phyloP scores from a whole-genome alignment of 2,329 filamentous ascomycete genomes.

The Lachnellula cervina region DNA sequence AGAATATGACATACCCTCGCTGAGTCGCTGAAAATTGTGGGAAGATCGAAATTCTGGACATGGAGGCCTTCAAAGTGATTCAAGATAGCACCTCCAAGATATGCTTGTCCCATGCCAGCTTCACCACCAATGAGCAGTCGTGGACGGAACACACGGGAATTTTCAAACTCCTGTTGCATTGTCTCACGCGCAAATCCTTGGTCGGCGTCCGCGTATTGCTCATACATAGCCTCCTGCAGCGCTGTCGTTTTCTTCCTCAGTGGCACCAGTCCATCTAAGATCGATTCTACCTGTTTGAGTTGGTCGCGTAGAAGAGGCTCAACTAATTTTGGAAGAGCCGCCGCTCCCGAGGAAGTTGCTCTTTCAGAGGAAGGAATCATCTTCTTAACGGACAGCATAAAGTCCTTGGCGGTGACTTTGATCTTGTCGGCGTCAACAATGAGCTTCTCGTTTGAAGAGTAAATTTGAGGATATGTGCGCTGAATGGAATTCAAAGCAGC shows the following conservation, averaged over 20 bases:
- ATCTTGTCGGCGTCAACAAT: constrained; percentile 82
- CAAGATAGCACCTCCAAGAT: constrained; percentile 77
- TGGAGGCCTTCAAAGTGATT: constrained; percentile 92
- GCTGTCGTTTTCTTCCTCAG: constrained; percentile 83
- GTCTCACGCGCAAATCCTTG: constrained; percentile 82
- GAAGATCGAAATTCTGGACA: constrained; percentile 89
- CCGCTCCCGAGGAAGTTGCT: constrained; percentile 77
- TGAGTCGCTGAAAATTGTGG: constrained; percentile 78
- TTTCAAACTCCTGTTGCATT: constrained; percentile 73
- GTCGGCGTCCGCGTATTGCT: constrained; percentile 77
- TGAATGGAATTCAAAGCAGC: constrained; percentile 94
- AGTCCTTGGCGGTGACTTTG: constrained; percentile 84
- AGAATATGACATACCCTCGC: constrained; percentile 53
- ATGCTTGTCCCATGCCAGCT: constrained; percentile 89
- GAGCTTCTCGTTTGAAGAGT: constrained; percentile 83
- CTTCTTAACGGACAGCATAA: constrained; percentile 95
- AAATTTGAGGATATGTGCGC: constrained; percentile 93
- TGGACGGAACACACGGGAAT: constrained; percentile 81
- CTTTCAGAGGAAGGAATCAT: constrained; percentile 93
- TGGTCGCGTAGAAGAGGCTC: constrained; percentile 76
- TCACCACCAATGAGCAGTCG: constrained; percentile 77
- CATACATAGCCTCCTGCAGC: constrained; percentile 88
- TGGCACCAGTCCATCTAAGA: constrained; percentile 73
- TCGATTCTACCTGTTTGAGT: constrained; percentile 60
- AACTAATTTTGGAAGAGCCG: constrained; percentile 71